These are phyloP conservation scores for Leccinum olivaceopallidum DNA, from an alignment of 768 basidiomycete species.

Conservation along the genomic window DNA sequence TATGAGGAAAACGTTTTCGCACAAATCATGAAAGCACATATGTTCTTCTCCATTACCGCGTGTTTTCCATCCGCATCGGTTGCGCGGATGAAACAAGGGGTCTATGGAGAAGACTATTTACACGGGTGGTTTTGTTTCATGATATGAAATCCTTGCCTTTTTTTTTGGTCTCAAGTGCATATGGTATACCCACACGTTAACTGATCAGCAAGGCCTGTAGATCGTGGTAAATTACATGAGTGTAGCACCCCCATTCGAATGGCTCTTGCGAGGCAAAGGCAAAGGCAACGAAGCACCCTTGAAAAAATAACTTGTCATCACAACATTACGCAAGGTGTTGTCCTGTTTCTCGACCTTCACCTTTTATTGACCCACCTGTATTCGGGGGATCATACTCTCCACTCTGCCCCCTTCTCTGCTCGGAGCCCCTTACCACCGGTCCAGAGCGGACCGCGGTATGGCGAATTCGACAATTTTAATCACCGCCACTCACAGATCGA, in stretches of 20 bases:
- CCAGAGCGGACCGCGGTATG: not conserved
- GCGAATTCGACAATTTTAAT: not conserved
- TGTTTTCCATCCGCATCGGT: slow-evolving; percentile 9
- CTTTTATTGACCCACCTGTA: not conserved
- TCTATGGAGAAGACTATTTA: slow-evolving; percentile 2
- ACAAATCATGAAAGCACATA: not conserved
- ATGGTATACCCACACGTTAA: not conserved
- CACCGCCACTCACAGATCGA: slow-evolving; percentile 3
- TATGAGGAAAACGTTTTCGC: not conserved
- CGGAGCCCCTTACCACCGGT: not conserved
- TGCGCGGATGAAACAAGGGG: slow-evolving; percentile 24
- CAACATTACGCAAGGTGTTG: not conserved
- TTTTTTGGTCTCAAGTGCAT: not conserved
- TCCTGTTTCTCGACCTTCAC: not conserved
- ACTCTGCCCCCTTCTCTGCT: not conserved
- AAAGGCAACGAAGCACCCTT: not conserved
- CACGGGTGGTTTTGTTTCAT: slow-evolving; percentile 5
- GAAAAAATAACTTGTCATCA: not conserved
- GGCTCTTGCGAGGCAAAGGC: not conserved
- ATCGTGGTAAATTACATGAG: slow-evolving; percentile 10
- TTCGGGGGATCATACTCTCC: not conserved
- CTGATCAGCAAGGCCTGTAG: slow-evolving; percentile 17
- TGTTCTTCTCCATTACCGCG: slow-evolving; percentile 1
- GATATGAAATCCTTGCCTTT: slow-evolving; percentile 19
- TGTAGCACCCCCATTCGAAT: not conserved